Base-by-base conservation (phyloP, 805 yeast genomes). In the Hanseniaspora lachancei region DNA sequence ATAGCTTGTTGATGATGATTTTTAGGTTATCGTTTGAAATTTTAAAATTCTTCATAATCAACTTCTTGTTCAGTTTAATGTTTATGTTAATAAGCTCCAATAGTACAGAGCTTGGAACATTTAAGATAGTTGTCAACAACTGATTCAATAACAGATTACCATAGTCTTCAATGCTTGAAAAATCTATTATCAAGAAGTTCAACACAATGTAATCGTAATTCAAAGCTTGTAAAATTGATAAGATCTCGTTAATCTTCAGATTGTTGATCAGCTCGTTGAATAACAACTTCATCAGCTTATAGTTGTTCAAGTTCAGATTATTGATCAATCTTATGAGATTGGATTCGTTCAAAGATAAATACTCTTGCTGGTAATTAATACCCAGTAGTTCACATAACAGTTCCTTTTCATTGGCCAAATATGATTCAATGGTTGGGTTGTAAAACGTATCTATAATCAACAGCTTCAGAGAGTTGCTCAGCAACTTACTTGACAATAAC, bases 91-190 rank as follows among this genome's bases (percentile, higher is more conserved):
- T 53, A 9, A 53, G 39, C n/a, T 53, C 29, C 21, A 53, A 24
- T 32, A 53, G 27, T 16, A 53, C 39, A 10, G 47, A 40, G 9
- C 40, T 39, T 20, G 24, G 24, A 6, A 29, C 39, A 35, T 46
- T 44, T 18, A 40, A 39, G 38, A 44, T 46, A 27, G 24, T 46
- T 27, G 13, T 32, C 23, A 53, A 46, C 13, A 53, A 20, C n/a
- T 53, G 50, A 21, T 53, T 53, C 29, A 53, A 23, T 12, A 53
- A 21, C 6, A 27, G 35, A n/a, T 53, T 53, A 15, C 56, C 56
- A 53, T 36, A 53, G n/a, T 53, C 56, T n/a, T 53, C 56, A 29
- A 53, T 53, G 20, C 47, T 53, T 10, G 41, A 46, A 18, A 53
- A 53, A 46, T 53, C 56, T 24, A 46, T 53, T 3, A 46, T 34